phyloP scores from a whole-genome alignment of 352 stramenopile species.

The Elongisporangium undulatum region DNA sequence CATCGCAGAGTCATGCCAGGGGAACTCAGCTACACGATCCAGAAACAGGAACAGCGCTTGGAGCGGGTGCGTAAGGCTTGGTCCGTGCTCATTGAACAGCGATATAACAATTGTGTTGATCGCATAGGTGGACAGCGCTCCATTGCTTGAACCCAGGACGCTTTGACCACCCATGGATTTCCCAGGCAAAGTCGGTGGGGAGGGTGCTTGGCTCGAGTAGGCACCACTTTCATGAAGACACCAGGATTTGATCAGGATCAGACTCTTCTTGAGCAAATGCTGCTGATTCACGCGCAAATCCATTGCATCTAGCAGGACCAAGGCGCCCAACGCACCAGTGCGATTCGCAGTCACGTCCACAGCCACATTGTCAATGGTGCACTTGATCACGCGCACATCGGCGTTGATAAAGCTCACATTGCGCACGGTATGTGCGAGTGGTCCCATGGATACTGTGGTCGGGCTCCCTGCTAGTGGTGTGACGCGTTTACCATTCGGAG shows the following conservation, averaged over 20 bases:
- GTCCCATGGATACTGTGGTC: neutral
- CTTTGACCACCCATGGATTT: conserved; percentile 14
- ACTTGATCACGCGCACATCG: conserved; percentile 87
- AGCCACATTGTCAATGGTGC: conserved; percentile 87
- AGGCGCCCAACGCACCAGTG: conserved; percentile 67
- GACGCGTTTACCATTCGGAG: conserved; percentile 9
- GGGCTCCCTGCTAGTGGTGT: neutral
- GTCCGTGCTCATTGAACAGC: conserved; percentile 83
- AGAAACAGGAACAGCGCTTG: conserved; percentile 84
- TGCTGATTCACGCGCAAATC: conserved; percentile 65
- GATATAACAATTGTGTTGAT: conserved; percentile 89
- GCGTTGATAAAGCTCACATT: conserved; percentile 91
- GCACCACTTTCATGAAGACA: conserved; percentile 80
- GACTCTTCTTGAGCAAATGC: conserved; percentile 85
- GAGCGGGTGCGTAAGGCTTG: conserved; percentile 69
- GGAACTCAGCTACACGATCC: conserved; percentile 78
- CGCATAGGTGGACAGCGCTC: conserved; percentile 79
- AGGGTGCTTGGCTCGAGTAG: conserved; percentile 17
- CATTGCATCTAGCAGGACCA: conserved; percentile 85
- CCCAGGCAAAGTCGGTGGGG: neutral
- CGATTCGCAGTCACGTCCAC: conserved; percentile 88
- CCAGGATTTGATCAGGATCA: conserved; percentile 90
- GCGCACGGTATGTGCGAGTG: conserved; percentile 46
- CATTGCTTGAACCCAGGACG: conserved; percentile 77
- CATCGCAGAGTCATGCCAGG: conserved; percentile 79